phyloP scores from a whole-genome alignment of 306 rosid genomes.

The Lagenaria siceraria region DNA sequence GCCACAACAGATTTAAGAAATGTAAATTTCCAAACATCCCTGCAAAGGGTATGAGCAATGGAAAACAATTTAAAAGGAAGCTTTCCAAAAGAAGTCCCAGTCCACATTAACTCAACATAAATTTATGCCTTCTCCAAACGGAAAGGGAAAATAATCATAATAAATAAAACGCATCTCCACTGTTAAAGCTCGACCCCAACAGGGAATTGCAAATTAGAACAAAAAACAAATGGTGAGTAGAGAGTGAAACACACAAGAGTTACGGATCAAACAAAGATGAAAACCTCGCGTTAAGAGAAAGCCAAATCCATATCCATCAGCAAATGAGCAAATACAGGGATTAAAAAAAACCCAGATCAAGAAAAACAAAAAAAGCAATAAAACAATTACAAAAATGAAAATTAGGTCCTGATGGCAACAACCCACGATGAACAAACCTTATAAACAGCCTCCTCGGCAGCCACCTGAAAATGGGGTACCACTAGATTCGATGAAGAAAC shows the following conservation, averaged over 20 bases:
- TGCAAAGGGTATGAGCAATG: neutral
- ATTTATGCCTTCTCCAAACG: neutral
- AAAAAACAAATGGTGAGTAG: neutral
- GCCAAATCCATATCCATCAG: neutral
- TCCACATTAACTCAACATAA: slow-evolving; percentile 2
- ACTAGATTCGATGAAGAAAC: slow-evolving; percentile 35
- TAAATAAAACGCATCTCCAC: neutral
- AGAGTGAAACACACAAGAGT: neutral
- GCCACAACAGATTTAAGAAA: neutral
- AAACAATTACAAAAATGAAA: neutral
- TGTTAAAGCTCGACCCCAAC: neutral
- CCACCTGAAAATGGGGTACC: slow-evolving; percentile 29
- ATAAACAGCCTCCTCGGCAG: slow-evolving; percentile 12
- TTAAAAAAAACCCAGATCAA: slow-evolving; percentile 25
- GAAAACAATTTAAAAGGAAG: neutral
- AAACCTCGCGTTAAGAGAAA: neutral
- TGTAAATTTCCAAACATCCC: neutral
- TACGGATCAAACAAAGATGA: neutral
- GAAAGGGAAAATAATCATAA: neutral
- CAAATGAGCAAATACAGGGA: slow-evolving; percentile 18
- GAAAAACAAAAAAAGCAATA: neutral
- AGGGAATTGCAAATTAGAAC: neutral
- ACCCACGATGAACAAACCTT: slow-evolving; percentile 40
- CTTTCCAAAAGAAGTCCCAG: neutral
- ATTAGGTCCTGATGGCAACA: slow-evolving; percentile 11